These are phyloP conservation scores for Colletotrichum euphorbiae DNA, from an alignment of 2,329 filamentous ascomycete genomes.

Conservation along the genomic window DNA sequence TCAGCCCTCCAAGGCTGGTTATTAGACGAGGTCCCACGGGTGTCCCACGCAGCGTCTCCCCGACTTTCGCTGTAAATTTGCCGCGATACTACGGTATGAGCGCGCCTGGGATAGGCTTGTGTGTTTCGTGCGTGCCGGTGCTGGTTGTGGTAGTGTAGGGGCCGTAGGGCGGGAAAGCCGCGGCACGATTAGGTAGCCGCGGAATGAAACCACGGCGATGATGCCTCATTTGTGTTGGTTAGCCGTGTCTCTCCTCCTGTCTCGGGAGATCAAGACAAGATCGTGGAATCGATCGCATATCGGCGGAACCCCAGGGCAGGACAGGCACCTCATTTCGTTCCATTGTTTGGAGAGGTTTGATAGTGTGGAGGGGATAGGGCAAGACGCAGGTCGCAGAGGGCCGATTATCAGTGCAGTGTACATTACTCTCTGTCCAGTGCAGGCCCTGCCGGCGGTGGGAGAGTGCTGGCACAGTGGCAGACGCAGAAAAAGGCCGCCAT, in stretches of 20 bases:
- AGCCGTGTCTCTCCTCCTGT: conserved; percentile 39
- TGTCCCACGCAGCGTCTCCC: conserved; percentile 36
- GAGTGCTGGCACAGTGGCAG: conserved; percentile 3
- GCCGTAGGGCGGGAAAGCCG: conserved; percentile 27
- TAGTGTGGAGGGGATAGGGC: background rate
- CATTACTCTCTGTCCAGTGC: background rate
- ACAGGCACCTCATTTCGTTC: conserved; percentile 29
- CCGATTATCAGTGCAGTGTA: background rate
- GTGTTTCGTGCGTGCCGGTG: background rate
- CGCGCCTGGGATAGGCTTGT: conserved; percentile 36
- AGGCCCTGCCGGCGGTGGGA: conserved; percentile 24
- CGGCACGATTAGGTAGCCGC: conserved; percentile 36
- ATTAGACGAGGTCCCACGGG: conserved; percentile 27
- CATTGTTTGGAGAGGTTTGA: background rate
- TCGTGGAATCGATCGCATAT: conserved; percentile 32
- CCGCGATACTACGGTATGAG: conserved; percentile 39
- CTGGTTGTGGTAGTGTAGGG: background rate
- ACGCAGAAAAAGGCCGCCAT: conserved; percentile 16
- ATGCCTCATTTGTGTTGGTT: conserved; percentile 29
- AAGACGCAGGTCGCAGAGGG: background rate
- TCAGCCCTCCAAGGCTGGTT: conserved; percentile 39
- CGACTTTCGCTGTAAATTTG: conserved; percentile 29
- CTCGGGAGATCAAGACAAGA: conserved; percentile 36
- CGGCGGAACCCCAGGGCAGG: conserved; percentile 32
- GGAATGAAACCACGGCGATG: conserved; percentile 27